Evolutionary conservation across 2,329 filamentous ascomycete species (phyloP), one percentile per base, ranked within the genome.

Genomic region (Neofusicoccum parvum): DNA sequence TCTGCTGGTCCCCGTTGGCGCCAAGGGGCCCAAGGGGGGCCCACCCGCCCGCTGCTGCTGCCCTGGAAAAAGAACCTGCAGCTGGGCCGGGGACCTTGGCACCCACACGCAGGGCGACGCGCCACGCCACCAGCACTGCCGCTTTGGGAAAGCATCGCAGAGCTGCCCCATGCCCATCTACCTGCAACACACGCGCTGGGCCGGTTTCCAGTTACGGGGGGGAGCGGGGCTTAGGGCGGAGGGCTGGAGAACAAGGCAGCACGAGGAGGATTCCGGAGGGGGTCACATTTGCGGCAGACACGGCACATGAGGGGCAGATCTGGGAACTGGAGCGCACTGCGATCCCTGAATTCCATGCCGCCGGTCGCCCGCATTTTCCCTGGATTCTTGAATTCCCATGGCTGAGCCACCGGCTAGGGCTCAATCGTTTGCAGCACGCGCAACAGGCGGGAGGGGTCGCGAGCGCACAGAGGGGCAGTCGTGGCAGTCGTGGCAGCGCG

Each of bases 381-480:
- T 51, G 48, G 48, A 51, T 51, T 51, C 48, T 20, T 5, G 56
- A 23, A 48, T 48, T 60, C 56, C 56, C 53, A 58, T 58, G 37
- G 39, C 53, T 45, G 37, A 58, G 53, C 37, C 53, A 43, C 20
- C 20, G 12, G 53, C 5, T 3, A 14, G 37, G 37, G 37, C 10
- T 32, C 27, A 4, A 32, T 36, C 41, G 54, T 46, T 59, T 46
- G 54, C 54, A 46, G 54, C 14, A 32, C 27, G 27, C 17, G 46
- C 46, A 46, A 23, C 20, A 23, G 20, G 20, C 20, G 20, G 20
- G 20, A 23, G 20, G 20, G 20, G 20, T 23, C 20, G 20, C 20
- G 20, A 23, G 20, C 20, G 43, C 43, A 17, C 15, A n/a, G 27
- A 32, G 27, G 27, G 27, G 27, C 20, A 23, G 27, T 32, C 27